Conservation (phyloP, 2,329 filamentous ascomycete genomes). For the Colletotrichum limetticola region DNA sequence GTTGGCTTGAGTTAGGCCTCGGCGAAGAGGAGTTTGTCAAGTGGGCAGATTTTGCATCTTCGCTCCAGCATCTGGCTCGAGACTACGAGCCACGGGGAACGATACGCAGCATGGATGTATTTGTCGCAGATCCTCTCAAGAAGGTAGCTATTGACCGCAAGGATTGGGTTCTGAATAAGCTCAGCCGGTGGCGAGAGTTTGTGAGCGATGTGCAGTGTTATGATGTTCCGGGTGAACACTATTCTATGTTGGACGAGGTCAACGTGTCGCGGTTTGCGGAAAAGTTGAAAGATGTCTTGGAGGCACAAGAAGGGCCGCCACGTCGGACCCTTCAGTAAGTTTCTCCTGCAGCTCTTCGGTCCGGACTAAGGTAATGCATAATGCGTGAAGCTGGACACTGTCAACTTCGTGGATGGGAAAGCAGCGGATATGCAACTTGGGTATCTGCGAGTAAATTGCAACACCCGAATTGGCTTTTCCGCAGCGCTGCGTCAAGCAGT, state of each 20-base stretch:
- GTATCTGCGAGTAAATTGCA: too few relatives aligned
- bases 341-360: too few relatives aligned
- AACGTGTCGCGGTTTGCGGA: neutral
- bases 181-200: neutral
- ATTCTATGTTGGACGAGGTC: neutral
- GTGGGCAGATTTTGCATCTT: neutral
- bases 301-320: neutral
- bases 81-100: neutral
- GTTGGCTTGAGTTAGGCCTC: neutral
- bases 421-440: too few relatives aligned
- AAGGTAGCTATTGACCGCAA: neutral
- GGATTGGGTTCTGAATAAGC: neutral
- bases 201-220: neutral
- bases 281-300: neutral
- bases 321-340: too few relatives aligned
- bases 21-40: neutral
- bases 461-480: neutral
- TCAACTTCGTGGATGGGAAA: too few relatives aligned
- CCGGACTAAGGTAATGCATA: too few relatives aligned
- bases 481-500: neutral
- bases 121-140: neutral
- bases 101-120: neutral
- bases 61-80: neutral
- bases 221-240: neutral
- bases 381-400: too few relatives aligned